Base-by-base conservation (phyloP, 257 asterid species). In the Plantago ovata region DNA sequence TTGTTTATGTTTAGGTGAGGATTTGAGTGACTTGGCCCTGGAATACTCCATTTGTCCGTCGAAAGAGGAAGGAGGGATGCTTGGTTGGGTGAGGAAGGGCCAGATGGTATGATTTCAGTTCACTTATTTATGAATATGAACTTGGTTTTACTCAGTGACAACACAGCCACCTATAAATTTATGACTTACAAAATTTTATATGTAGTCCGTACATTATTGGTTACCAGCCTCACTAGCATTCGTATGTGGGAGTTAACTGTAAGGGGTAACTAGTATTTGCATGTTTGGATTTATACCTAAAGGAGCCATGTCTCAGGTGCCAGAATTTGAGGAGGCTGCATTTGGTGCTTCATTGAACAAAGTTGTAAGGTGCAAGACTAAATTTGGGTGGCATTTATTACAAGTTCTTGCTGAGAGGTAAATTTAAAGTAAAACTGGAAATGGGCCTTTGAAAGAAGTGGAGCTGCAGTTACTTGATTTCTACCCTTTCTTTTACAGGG, bases 51-150 rank as follows among this genome's bases (percentile, higher is more conserved):
- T 84, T 46, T 90, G 96, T 71, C 96, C 98, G 51, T 92, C 98
- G 19, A 88, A 85, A 77, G 91, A 92, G 65, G 93, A 85, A 50
- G 98, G 98, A 13, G 98, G 98, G 44, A 88, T 88, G 96, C 98
- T 92, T 71, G 98, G 98, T 68, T 92, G 98, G 98, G 98, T 92
- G 76, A 79, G 83, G 69, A 92, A 74, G 81, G 98, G 96, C 23
- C 96, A 92, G 79, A 88, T 92, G 98, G 98, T 92, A 83, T 56
- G 94, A 41, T 74, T 32, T 61, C 60, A 53, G 44, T 62, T 44
- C 45, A 50, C 62, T 24, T 64, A 53, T 53, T 52, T 57, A 15
- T 23, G 12, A 19, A 20, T 32, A 18, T 48, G 6, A 48, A 10
- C 8, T 48, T 48, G 23, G 12, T 48, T 32, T 32, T 48, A 48